Percentiles rank a stretch among this genome's conserved stretches.
Evolutionary conservation across 345 rosid genomes (phyloP).

Genomic region (Populus deltoides): DNA sequence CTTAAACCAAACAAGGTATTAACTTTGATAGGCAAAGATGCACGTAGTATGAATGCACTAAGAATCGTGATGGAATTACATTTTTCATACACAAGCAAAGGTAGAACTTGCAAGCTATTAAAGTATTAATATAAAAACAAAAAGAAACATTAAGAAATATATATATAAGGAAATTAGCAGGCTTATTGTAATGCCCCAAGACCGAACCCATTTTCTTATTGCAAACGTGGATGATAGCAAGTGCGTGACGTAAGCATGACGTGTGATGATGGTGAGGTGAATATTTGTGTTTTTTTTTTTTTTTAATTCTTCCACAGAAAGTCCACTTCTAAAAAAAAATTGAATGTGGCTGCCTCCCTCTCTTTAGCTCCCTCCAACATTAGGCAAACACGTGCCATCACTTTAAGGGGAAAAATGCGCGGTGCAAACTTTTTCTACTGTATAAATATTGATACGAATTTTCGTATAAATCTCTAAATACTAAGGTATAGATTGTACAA

Average conservation of each 20-base stretch:
- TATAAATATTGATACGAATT: too few relatives aligned
- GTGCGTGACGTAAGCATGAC: constrained; percentile 64
- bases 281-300: not conserved
- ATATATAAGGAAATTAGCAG: not conserved
- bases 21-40: not conserved
- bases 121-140: too few relatives aligned
- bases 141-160: too few relatives aligned
- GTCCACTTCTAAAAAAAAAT: not conserved
- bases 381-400: not conserved
- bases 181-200: constrained; percentile 27
- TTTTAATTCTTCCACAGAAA: not conserved
- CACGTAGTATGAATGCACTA: not conserved
- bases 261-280: constrained; percentile 26
- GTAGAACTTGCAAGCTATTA: not conserved
- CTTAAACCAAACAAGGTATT: too few relatives aligned
- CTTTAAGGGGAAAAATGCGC: not conserved
- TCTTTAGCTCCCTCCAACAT: not conserved
- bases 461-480: too few relatives aligned
- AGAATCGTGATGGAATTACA: too few relatives aligned
- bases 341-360: too few relatives aligned
- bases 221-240: constrained; percentile 54
- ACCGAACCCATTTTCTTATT: constrained; percentile 49
- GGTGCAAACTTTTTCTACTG: too few relatives aligned
- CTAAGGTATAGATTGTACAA: too few relatives aligned
- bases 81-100: not conserved